These are phyloP conservation scores for Echinochloa phyllopogon DNA, from an alignment of 176 grass and related monocot genomes.

Conservation along the genomic window DNA sequence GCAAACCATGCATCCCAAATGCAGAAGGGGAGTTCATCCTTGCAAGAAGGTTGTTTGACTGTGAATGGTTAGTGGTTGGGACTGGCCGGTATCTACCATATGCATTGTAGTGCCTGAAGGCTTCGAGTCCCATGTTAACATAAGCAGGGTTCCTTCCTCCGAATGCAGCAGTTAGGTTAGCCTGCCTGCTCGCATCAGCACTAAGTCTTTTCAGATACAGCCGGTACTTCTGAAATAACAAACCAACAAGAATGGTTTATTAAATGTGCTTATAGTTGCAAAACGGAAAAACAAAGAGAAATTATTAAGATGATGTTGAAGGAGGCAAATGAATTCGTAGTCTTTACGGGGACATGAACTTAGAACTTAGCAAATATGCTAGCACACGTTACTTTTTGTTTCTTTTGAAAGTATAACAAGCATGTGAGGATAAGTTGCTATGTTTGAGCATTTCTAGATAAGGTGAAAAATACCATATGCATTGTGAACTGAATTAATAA, in stretches of 20 bases:
- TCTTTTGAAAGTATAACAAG: conserved; percentile 16
- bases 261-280: conserved; percentile 34
- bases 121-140: conserved; percentile 64
- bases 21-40: conserved; percentile 66
- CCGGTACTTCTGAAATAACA: conserved; percentile 80
- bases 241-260: conserved; percentile 24
- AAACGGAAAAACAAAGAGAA: not conserved
- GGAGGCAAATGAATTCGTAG: not conserved
- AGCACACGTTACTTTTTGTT: not conserved
- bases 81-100: conserved; percentile 64
- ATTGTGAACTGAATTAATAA: not conserved
- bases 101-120: conserved; percentile 70
- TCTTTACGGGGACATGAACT: not conserved
- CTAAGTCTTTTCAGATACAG: conserved; percentile 88
- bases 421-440: conserved; percentile 1
- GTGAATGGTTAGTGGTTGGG: conserved; percentile 43
- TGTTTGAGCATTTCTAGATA: not conserved
- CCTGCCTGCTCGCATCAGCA: conserved; percentile 58
- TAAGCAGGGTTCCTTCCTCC: conserved; percentile 61
- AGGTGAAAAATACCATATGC: not conserved
- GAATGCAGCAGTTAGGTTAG: conserved; percentile 60
- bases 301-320: not conserved
- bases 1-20: conserved; percentile 59
- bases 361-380: not conserved
- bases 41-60: conserved; percentile 51